These are phyloP conservation scores for Saccharomycopsis hybrid DNA, from an alignment of 1,139 yeast species.

Conservation along the genomic window DNA sequence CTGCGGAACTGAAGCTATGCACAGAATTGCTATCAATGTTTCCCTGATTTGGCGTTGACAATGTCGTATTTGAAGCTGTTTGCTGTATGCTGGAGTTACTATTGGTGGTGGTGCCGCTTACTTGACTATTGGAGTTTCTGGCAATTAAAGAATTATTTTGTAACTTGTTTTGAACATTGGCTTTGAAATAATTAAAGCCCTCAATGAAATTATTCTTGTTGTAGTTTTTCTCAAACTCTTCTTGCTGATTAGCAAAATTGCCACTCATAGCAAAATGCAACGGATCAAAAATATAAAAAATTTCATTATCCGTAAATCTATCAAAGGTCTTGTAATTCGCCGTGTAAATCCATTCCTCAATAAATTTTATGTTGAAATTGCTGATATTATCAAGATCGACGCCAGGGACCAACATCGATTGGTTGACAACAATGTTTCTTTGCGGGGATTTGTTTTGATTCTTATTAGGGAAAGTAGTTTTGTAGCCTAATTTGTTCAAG, in stretches of 20 bases:
- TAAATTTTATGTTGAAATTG: slow-evolving; percentile 50
- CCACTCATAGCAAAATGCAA: slow-evolving; percentile 42
- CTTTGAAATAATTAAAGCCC: slow-evolving; percentile 16
- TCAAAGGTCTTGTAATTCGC: slow-evolving; percentile 68
- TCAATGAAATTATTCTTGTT: slow-evolving; percentile 14
- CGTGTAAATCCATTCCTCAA: slow-evolving; percentile 59
- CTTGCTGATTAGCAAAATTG: slow-evolving; percentile 10
- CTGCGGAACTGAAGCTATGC: not conserved
- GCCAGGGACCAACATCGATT: slow-evolving; percentile 20
- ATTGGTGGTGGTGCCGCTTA: not conserved
- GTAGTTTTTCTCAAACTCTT: slow-evolving; percentile 15
- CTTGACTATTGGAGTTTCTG: slow-evolving; percentile 2
- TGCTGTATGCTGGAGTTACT: not conserved
- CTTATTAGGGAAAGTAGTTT: slow-evolving; percentile 32
- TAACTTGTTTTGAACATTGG: slow-evolving; percentile 19
- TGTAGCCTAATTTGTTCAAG: slow-evolving; percentile 34
- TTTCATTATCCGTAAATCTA: slow-evolving; percentile 71
- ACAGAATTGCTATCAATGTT: not conserved
- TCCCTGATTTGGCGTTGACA: not conserved
- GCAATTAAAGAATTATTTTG: slow-evolving; percentile 6
- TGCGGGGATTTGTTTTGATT: slow-evolving; percentile 21
- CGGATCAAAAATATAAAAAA: slow-evolving; percentile 84
- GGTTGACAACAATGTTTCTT: slow-evolving; percentile 15
- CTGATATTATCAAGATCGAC: slow-evolving; percentile 37
- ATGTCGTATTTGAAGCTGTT: not conserved